These are phyloP conservation scores for Aspergillus felis DNA, from an alignment of 2,329 filamentous ascomycete genomes.

Conservation along the genomic window DNA sequence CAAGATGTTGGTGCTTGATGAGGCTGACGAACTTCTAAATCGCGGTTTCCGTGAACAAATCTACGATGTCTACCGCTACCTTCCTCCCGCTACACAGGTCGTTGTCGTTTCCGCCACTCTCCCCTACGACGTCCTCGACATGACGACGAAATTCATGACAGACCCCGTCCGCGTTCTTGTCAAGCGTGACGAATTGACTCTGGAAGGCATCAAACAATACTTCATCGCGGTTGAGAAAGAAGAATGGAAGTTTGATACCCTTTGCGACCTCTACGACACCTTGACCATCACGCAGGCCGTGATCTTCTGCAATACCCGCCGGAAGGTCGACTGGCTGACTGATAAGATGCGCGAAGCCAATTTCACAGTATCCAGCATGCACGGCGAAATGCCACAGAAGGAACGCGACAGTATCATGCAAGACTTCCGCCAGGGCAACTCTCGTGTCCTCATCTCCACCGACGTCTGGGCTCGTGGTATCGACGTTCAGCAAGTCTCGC, in stretches of 20 bases:
- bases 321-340: constrained; percentile 99
- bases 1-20: constrained; percentile 74
- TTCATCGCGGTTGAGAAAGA: constrained; percentile 99
- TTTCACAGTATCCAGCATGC: constrained; percentile 98
- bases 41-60: constrained; percentile 97
- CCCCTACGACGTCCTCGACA: constrained; percentile 95
- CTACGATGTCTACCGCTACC: constrained; percentile 96
- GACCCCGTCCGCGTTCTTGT: constrained; percentile 94
- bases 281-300: constrained; percentile 98
- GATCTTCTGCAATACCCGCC: constrained; percentile 98
- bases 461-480: constrained; percentile 98
- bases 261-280: constrained; percentile 98
- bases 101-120: constrained; percentile 95
- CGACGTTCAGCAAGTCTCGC: constrained; percentile 94
- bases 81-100: constrained; percentile 95
- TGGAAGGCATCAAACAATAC: constrained; percentile 97
- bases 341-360: constrained; percentile 99
- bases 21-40: constrained; percentile 78
- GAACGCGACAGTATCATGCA: constrained; percentile 99
- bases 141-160: constrained; percentile 99
- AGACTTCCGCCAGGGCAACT: constrained; percentile 95
- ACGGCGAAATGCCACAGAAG: constrained; percentile 98
- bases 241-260: constrained; percentile 99
- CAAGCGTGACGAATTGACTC: constrained; percentile 96
- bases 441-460: constrained; percentile 91